Evolutionary conservation across 345 rosid species (phyloP).

Genomic region (Theobroma cacao): DNA sequence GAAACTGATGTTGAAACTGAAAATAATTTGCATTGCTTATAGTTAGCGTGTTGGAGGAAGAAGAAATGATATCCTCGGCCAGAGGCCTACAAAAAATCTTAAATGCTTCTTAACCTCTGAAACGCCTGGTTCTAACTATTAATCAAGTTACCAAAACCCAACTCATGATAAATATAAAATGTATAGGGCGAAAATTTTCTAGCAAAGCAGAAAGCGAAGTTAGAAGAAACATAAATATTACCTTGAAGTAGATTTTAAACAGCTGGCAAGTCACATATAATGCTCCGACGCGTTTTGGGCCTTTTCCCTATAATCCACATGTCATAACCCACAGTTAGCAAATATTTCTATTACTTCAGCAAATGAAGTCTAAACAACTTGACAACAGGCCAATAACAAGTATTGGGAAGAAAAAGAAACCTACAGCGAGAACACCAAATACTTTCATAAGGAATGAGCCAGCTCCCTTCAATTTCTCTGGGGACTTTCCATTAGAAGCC

Average conservation of each 20-base stretch:
- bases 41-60: background rate
- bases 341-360: background rate
- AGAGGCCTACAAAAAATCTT: background rate
- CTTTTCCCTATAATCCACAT: constrained; percentile 68
- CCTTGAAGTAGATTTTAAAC: constrained; percentile 95
- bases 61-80: background rate
- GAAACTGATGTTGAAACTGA: background rate
- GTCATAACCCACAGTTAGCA: constrained; percentile 13
- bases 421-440: constrained; percentile 94
- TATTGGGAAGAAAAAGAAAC: constrained; percentile 23
- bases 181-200: background rate
- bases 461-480: constrained; percentile 91
- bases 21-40: background rate
- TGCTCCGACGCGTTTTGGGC: constrained; percentile 93
- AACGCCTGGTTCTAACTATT: background rate
- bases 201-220: background rate
- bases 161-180: background rate
- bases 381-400: background rate
- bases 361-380: constrained; percentile 9
- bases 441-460: constrained; percentile 97
- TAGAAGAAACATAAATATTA: constrained; percentile 22
- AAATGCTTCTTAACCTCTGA: background rate
- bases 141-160: background rate
- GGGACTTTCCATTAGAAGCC: constrained; percentile 76
- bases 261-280: constrained; percentile 92